Percentiles rank a stretch among this genome's conserved stretches.
Evolutionary conservation across 495 filamentous ascomycete genomes (phyloP).

Genomic region (Penicillium steckii): DNA sequence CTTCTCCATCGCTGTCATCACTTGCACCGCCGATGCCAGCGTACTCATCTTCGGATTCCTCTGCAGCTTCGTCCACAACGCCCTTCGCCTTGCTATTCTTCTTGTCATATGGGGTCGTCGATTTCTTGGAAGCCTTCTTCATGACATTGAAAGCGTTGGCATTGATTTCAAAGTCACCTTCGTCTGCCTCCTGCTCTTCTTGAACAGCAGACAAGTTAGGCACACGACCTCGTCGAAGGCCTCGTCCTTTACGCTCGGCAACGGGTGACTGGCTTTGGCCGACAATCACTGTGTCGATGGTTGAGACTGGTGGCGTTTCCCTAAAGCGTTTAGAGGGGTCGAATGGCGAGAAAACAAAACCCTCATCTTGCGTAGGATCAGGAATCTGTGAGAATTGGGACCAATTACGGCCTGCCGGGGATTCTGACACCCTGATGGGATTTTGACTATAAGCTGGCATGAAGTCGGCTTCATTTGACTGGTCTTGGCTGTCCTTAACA

Average conservation of each 20-base stretch:
- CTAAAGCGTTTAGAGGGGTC: constrained; percentile 59
- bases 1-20: constrained; percentile 78
- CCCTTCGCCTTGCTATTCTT: constrained; percentile 84
- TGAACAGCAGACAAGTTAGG: constrained; percentile 34
- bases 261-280: constrained; percentile 58
- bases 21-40: constrained; percentile 88
- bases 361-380: constrained; percentile 83
- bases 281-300: constrained; percentile 66
- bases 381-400: constrained; percentile 64
- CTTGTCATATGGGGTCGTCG: constrained; percentile 64
- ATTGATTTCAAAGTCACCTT: constrained; percentile 42
- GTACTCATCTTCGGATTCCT: constrained; percentile 98
- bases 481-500: constrained; percentile 64
- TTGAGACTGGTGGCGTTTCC: constrained; percentile 58
- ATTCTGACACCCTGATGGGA: constrained; percentile 40
- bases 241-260: constrained; percentile 55
- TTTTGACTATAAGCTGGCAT: constrained; percentile 30
- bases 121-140: constrained; percentile 64
- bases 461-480: constrained; percentile 31
- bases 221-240: constrained; percentile 50
- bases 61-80: constrained; percentile 89
- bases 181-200: constrained; percentile 35
- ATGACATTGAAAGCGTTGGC: constrained; percentile 71
- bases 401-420: constrained; percentile 36
- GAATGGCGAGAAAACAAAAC: constrained; percentile 64